These are phyloP conservation scores for Trichoderma simmonsii DNA, from an alignment of 2,329 filamentous ascomycete genomes.

Conservation along the genomic window DNA sequence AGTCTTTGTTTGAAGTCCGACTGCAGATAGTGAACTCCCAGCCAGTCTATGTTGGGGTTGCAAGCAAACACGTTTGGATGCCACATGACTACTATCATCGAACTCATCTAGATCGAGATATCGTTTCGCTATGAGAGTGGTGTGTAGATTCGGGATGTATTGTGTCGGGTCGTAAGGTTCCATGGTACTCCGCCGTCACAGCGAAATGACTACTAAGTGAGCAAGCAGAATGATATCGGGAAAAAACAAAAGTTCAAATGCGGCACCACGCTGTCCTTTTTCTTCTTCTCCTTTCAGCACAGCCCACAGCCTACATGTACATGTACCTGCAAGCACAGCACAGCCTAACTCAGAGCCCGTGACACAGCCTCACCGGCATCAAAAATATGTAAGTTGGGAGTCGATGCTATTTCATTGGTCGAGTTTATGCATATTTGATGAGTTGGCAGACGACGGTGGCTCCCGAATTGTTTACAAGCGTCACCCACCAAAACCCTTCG, in stretches of 20 bases:
- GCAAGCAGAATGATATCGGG: neutral
- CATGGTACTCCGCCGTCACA: neutral
- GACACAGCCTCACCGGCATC: neutral
- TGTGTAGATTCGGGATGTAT: neutral
- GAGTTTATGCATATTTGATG: neutral
- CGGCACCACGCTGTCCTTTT: neutral
- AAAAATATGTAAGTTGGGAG: neutral
- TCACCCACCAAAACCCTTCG: neutral
- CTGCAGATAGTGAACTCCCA: neutral
- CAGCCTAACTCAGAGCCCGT: neutral
- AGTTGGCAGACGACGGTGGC: neutral
- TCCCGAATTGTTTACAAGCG: neutral
- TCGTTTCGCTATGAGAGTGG: neutral
- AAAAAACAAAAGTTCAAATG: neutral
- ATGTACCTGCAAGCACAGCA: neutral
- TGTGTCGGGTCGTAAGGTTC: neutral
- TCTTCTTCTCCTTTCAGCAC: neutral
- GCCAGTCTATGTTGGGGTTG: neutral
- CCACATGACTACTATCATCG: neutral
- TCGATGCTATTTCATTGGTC: neutral
- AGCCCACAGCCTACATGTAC: neutral
- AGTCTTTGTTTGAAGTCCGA: neutral
- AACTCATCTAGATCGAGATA: neutral
- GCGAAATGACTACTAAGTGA: neutral
- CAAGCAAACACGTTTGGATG: neutral